Conservation (phyloP, 139 green algal genomes). For the Chlamydomonas incerta region DNA sequence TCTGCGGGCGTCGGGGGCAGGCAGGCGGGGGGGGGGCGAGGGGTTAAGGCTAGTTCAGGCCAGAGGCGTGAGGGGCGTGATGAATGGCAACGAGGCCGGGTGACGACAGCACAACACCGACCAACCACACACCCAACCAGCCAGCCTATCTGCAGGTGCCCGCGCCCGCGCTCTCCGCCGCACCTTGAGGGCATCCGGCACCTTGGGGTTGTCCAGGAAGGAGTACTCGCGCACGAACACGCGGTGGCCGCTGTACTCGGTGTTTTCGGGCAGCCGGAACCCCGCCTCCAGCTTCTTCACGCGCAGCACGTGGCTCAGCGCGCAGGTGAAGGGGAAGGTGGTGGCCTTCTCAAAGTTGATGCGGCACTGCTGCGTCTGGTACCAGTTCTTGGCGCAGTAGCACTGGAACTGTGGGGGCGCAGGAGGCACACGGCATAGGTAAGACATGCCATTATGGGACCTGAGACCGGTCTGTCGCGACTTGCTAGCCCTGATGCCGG, state of each 20-base stretch:
- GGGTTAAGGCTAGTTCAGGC: neutral
- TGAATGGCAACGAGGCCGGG: too few species aligned
- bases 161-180: neutral
- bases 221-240: conserved; percentile 2
- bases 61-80: too few species aligned
- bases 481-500: too few species aligned
- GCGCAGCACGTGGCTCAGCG: neutral
- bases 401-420: conserved; percentile 19
- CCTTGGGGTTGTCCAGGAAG: conserved; percentile 28
- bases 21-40: too few species aligned
- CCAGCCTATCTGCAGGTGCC: too few species aligned
- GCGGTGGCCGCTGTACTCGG: neutral
- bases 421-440: neutral
- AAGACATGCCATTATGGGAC: too few species aligned
- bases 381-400: conserved; percentile 53
- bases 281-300: neutral
- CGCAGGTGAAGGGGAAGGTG: neutral
- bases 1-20: neutral
- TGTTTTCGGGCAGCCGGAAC: neutral
- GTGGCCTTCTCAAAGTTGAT: conserved; percentile 1
- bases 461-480: too few species aligned
- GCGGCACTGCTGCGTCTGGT: conserved; percentile 6
- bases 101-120: too few species aligned
- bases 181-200: conserved; percentile 23
- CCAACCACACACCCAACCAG: too few species aligned